Evolutionary conservation across 2,329 filamentous ascomycete species (phyloP), one percentile per base, ranked within the genome.

Genomic region (Ceratocystis alfenasii): DNA sequence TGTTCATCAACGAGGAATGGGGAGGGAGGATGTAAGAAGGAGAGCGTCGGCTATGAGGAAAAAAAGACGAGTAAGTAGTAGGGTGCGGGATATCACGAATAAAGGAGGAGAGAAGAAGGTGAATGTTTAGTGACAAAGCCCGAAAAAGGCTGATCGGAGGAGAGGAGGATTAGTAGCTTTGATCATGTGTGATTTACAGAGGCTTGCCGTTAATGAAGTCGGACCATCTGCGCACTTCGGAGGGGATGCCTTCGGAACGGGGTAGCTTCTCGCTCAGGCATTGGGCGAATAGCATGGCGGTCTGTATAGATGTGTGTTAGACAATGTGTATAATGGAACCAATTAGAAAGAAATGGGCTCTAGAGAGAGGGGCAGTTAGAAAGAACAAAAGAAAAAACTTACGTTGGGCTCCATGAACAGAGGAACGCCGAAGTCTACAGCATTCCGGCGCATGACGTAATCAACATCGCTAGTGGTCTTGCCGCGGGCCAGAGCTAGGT

Each of bases 391-490:
- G 17, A 45, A 30, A 65, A 66, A 70, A 76, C 84, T 79, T 80
- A 95, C 91, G 87, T 94, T 93, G 65, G 92, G 90, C 80, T 97
- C 93, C 92, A 96, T 96, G 77, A 99, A 97, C 66, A 99, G 81
- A 62, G 94, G 94, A 41, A 97, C 91, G 71, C 93, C 93, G 76
- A 99, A 99, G 78, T 99, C 94, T 66, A 99, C 94, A 33, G 94
- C 94, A 74, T 99, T 99, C 75, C 94, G 86, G 73, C 69, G 69
- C 93, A 97, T 97, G 66, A 99, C 91, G 73, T 99, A 99, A 80
- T 99, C 92, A 73, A 95, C 90, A 74, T 99, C 94, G 68, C 89
- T 79, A 68, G 90, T 81, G 46, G 88, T 93, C 81, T 89, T 92
- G 68, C 86, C 94, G 73, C 92, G 83, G 71, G 83, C 84, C 76